Evolutionary conservation across 2,329 filamentous ascomycete species (phyloP).

Genomic region (Neoascochyta sp.): DNA sequence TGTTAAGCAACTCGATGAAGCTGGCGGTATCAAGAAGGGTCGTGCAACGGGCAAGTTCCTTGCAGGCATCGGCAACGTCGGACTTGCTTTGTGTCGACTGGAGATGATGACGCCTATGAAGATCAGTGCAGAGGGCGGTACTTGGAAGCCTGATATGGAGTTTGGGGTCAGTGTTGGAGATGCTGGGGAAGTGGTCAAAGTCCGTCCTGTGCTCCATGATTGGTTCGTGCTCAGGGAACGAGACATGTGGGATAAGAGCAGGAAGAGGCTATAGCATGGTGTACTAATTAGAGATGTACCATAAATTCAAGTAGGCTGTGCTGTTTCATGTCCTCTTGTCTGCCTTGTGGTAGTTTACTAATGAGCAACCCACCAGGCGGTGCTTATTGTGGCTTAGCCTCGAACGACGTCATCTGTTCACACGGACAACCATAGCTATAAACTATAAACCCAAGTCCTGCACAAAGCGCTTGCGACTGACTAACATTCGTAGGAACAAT

Average conservation of each 20-base stretch:
- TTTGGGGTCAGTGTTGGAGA: slow-evolving; percentile 40
- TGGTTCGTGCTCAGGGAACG: slow-evolving; percentile 57
- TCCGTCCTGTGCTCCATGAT: slow-evolving; percentile 68
- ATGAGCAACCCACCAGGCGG: slow-evolving; percentile 1
- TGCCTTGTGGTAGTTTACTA: no score
- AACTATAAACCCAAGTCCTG: no score
- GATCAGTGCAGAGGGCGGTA: slow-evolving; percentile 63
- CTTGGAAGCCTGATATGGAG: slow-evolving; percentile 55
- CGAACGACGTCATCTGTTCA: slow-evolving; percentile 7
- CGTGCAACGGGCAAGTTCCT: slow-evolving; percentile 80
- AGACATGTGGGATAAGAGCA: slow-evolving; percentile 29
- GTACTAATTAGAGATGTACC: no score
- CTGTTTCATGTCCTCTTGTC: no score
- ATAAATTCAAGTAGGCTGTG: no score
- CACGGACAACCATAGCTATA: no score
- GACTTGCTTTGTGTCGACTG: slow-evolving; percentile 79
- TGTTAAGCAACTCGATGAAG: slow-evolving; percentile 50
- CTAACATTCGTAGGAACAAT: no score
- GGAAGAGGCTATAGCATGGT: slow-evolving; percentile 10
- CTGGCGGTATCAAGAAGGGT: slow-evolving; percentile 45
- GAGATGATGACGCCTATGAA: slow-evolving; percentile 84
- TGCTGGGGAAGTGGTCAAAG: slow-evolving; percentile 25
- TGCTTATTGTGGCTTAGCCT: slow-evolving; percentile 5
- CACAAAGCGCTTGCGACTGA: no score
- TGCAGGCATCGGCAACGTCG: slow-evolving; percentile 75